Evolutionary conservation across 805 yeast species (phyloP).

Genomic region (Saturnispora halmiae): DNA sequence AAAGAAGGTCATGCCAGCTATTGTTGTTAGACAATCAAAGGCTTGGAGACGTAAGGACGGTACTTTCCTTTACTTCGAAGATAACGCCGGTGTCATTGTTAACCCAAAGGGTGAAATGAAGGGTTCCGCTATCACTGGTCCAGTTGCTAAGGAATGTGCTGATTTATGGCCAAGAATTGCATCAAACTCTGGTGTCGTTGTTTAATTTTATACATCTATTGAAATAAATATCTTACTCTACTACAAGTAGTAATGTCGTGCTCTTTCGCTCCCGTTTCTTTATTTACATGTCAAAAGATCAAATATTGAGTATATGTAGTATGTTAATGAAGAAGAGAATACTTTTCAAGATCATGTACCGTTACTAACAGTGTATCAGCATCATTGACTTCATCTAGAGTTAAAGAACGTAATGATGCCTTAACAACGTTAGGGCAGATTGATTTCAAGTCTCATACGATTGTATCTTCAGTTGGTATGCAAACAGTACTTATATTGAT

Average conservation of each 20-base stretch:
- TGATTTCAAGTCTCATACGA: slow-evolving; percentile 18
- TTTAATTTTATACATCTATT: slow-evolving; percentile 39
- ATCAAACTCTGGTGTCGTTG: slow-evolving; percentile 99
- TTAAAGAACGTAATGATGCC: slow-evolving; percentile 48
- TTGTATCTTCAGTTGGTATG: slow-evolving; percentile 16
- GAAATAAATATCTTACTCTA: slow-evolving; percentile 7
- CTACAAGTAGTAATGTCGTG: too few relatives aligned
- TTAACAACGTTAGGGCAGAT: slow-evolving; percentile 32
- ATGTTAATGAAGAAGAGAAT: too few relatives aligned
- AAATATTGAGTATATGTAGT: slow-evolving; percentile 10
- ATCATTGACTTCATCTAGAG: slow-evolving; percentile 38
- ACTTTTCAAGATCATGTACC: too few relatives aligned
- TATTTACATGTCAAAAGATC: slow-evolving; percentile 6
- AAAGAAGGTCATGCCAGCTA: slow-evolving; percentile 99
- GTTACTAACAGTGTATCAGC: slow-evolving; percentile 12
- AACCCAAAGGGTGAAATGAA: slow-evolving; percentile 99
- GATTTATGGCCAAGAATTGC: slow-evolving; percentile 99
- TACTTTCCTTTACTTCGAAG: slow-evolving; percentile 98
- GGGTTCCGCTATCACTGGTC: slow-evolving; percentile 99
- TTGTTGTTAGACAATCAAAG: slow-evolving; percentile 97
- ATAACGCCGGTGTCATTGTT: slow-evolving; percentile 99
- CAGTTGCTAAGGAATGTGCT: slow-evolving; percentile 99
- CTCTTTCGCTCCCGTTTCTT: neutral
- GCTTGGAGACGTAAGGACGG: slow-evolving; percentile 99
- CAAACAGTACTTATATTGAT: slow-evolving; percentile 13